Base-by-base conservation (phyloP, 2,329 filamentous ascomycete genomes). In the Amylocarpus encephaloides region DNA sequence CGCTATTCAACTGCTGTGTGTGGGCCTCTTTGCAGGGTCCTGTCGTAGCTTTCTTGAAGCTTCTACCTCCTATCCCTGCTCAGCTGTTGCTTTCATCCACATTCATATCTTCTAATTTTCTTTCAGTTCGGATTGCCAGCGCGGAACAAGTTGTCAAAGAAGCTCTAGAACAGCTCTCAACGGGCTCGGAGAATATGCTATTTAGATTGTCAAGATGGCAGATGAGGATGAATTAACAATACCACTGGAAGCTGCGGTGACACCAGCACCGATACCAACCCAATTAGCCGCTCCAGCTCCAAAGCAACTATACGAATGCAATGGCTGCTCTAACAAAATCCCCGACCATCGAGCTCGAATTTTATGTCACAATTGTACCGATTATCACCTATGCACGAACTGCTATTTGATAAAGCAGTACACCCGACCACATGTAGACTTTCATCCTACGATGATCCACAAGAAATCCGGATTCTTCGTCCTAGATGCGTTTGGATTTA, bases 321-420 rank as follows among this genome's bases (percentile, higher is more conserved):
- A 19, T 42, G 15, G 34, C 35, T 51, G 49, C 33, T n/a, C 32
- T 12, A 40, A 48, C 10, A 44, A 48, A 6, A 51, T 51, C 9
- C 45, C 39, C 5, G 18, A 43, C 18, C 15, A 42, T 26, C 38
- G 39, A 44, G 44, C 49, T 43, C 49, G 49, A 39, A 32, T 51
- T 7, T 44, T 43, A 15, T 51, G 49, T 18, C 43, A 48, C 18
- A 40, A 32, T n/a, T 51, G 46, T 50, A 39, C 44, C 6, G 41
- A 56, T 19, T 59, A 57, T 40, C 50, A 62, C 33, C 55, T 62
- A 10, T 62, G 60, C 36, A 44, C 60, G n/a, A 60, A 62, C 33
- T 62, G 60, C 46, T 55, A 55, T 42, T 54, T 61, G 11, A 56
- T 60, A 10, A 55, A 60, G 26, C 40, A 56, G 10, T 58, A 52